Percentiles rank a stretch among this genome's conserved stretches.
phyloP scores from a whole-genome alignment of 441 rosid genomes.

The Oxalis stricta region DNA sequence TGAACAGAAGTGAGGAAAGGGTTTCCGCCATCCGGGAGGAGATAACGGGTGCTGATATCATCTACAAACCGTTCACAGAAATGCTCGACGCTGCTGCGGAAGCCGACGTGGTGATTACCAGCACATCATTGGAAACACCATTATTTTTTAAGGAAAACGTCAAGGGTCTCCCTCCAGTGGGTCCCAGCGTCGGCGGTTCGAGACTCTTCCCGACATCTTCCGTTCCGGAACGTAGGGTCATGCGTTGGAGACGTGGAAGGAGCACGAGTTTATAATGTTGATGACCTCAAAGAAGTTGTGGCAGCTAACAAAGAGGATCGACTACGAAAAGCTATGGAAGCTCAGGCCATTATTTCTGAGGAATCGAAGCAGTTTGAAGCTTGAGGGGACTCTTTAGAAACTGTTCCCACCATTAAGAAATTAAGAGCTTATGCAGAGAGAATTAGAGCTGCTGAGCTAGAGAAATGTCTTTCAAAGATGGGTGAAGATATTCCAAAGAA shows the following conservation, averaged over 20 bases:
- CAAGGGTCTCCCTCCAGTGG: conserved; percentile 39
- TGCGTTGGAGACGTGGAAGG: conserved; percentile 46
- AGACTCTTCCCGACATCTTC: conserved; percentile 90
- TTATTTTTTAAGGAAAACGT: conserved; percentile 60
- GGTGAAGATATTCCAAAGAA: conserved; percentile 78
- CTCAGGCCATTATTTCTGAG: conserved; percentile 60
- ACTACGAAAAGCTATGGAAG: conserved; percentile 78
- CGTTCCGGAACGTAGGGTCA: conserved; percentile 87
- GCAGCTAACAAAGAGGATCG: conserved; percentile 93
- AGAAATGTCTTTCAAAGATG: conserved; percentile 65
- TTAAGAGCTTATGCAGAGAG: conserved; percentile 74
- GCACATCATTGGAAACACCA: conserved; percentile 80
- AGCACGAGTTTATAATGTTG: conserved; percentile 72
- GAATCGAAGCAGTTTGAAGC: conserved; percentile 80
- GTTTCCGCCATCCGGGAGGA: conserved; percentile 66
- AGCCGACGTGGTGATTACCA: conserved; percentile 83
- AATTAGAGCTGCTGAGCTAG: conserved; percentile 53
- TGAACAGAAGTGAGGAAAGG: conserved; percentile 67
- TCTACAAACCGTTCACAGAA: conserved; percentile 50
- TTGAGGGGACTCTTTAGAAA: conserved; percentile 90
- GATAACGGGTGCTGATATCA: conserved; percentile 45
- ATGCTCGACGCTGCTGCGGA: conserved; percentile 60
- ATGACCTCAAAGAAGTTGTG: conserved; percentile 93
- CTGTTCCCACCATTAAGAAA: conserved; percentile 91
- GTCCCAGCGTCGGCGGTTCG: conserved; percentile 32